phyloP scores from a whole-genome alignment of 371 early-diverging fungal species.

The Quaeritorhiza haematococci region DNA sequence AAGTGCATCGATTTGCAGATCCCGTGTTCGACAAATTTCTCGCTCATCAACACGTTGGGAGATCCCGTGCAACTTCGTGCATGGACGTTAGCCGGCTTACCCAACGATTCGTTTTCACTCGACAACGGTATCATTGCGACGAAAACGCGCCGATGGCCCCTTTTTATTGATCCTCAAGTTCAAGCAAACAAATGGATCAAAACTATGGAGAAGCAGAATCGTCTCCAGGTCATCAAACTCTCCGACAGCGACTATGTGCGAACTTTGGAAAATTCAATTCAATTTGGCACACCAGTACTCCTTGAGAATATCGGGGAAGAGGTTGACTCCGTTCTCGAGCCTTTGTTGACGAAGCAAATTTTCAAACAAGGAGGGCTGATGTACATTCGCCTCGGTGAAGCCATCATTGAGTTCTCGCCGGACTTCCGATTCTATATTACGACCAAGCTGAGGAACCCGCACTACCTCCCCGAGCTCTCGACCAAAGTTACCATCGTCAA shows the following conservation, averaged over 20 bases:
- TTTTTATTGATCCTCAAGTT: slow-evolving; percentile 51
- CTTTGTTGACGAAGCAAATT: slow-evolving; percentile 45
- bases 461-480: slow-evolving; percentile 51
- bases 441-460: slow-evolving; percentile 53
- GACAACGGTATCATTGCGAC: slow-evolving; percentile 53
- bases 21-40: slow-evolving; percentile 39
- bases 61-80: slow-evolving; percentile 48
- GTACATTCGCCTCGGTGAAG: slow-evolving; percentile 48
- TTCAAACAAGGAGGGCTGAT: slow-evolving; percentile 52
- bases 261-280: slow-evolving; percentile 48
- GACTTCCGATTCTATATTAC: slow-evolving; percentile 51
- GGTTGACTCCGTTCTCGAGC: slow-evolving; percentile 50
- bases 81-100: slow-evolving; percentile 50
- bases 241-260: slow-evolving; percentile 49
- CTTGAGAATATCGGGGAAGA: slow-evolving; percentile 51
- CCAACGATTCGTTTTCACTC: slow-evolving; percentile 48
- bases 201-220: slow-evolving; percentile 47
- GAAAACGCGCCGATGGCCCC: slow-evolving; percentile 46
- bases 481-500: slow-evolving; percentile 56
- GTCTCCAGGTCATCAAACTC: slow-evolving; percentile 43
- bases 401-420: slow-evolving; percentile 49
- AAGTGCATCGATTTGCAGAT: slow-evolving; percentile 25
- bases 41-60: slow-evolving; percentile 39
- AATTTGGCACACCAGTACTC: slow-evolving; percentile 49
- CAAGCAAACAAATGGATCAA: slow-evolving; percentile 60